Conservation (phyloP, 2,329 filamentous ascomycete species). For the Alternaria atra region DNA sequence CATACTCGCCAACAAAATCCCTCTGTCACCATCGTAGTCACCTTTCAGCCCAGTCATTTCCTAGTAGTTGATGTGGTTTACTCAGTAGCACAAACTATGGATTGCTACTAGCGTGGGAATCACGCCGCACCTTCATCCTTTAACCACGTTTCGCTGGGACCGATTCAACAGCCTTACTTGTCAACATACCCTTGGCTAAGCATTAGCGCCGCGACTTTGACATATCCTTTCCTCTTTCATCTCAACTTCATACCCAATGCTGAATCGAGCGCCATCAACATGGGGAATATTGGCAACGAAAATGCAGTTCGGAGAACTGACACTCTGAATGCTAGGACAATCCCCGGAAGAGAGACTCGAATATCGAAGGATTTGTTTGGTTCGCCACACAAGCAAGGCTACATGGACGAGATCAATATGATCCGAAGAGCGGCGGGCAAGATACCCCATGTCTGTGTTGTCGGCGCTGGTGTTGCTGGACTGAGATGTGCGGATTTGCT, state of each 20-base stretch:
- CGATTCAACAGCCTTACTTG: neutral
- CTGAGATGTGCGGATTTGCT: slow-evolving; percentile 76
- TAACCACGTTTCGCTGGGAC: neutral
- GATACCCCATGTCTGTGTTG: slow-evolving; percentile 68
- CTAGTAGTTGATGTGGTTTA: neutral
- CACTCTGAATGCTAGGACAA: slow-evolving; percentile 33
- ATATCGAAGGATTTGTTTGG: slow-evolving; percentile 46
- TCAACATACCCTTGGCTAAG: neutral
- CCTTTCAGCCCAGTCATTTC: neutral
- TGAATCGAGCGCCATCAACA: neutral
- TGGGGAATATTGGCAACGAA: slow-evolving; percentile 37
- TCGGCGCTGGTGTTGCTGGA: slow-evolving; percentile 75
- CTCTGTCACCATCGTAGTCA: neutral
- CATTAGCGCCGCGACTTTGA: neutral
- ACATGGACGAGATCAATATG: slow-evolving; percentile 36
- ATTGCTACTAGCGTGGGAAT: slow-evolving; percentile 3
- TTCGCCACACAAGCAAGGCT: slow-evolving; percentile 38
- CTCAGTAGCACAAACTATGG: neutral
- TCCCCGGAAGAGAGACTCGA: slow-evolving; percentile 33
- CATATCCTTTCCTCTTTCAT: neutral
- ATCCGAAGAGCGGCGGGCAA: slow-evolving; percentile 45
- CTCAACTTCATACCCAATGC: neutral
- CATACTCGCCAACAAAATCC: neutral
- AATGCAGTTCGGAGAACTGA: slow-evolving; percentile 41
- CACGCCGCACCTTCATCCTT: neutral